A percentile compares a stretch with the other conserved stretches of the same genome.
phyloP scores from a whole-genome alignment of 2,329 filamentous ascomycete species.

The Falciphora oryzae region DNA sequence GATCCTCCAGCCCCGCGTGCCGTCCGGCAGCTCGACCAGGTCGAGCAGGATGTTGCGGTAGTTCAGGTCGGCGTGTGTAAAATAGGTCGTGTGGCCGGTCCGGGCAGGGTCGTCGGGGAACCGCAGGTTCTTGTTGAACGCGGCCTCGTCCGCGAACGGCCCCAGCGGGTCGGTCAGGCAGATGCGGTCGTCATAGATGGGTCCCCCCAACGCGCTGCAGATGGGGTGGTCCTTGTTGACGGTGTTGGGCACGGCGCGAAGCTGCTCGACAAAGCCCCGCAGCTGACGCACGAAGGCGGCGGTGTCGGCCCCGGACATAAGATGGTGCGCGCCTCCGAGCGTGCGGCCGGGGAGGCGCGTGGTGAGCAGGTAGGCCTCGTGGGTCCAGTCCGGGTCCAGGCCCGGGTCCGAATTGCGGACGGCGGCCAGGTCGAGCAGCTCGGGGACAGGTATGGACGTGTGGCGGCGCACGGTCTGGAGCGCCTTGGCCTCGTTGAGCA shows the following conservation, averaged over 20 bases:
- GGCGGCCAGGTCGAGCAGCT: conserved; percentile 20
- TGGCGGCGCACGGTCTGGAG: conserved; percentile 19
- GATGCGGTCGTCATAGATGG: conserved; percentile 24
- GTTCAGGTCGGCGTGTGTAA: conserved; percentile 29
- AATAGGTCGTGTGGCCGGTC: conserved; percentile 24
- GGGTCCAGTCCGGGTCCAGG: background rate
- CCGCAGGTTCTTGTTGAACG: conserved; percentile 26
- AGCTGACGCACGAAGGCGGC: conserved; percentile 20
- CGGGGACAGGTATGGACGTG: conserved; percentile 23
- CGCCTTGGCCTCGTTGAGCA: conserved; percentile 27
- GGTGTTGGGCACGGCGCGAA: conserved; percentile 21
- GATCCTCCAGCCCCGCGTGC: conserved; percentile 20
- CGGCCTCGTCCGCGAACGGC: conserved; percentile 25
- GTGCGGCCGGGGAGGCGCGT: conserved; percentile 18
- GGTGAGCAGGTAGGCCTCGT: conserved; percentile 18
- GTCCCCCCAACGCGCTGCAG: conserved; percentile 25
- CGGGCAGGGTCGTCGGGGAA: conserved; percentile 25
- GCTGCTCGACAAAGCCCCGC: conserved; percentile 20
- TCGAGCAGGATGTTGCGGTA: conserved; percentile 28
- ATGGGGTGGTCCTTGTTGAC: conserved; percentile 18
- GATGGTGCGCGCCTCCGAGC: conserved; percentile 16
- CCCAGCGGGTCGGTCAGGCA: too few species aligned
- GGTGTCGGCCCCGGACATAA: conserved; percentile 22
- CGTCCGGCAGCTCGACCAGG: conserved; percentile 15
- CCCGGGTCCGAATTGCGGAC: background rate